These are phyloP conservation scores for Zygoascus ofunaensis DNA, from an alignment of 805 yeast genomes.

Conservation along the genomic window DNA sequence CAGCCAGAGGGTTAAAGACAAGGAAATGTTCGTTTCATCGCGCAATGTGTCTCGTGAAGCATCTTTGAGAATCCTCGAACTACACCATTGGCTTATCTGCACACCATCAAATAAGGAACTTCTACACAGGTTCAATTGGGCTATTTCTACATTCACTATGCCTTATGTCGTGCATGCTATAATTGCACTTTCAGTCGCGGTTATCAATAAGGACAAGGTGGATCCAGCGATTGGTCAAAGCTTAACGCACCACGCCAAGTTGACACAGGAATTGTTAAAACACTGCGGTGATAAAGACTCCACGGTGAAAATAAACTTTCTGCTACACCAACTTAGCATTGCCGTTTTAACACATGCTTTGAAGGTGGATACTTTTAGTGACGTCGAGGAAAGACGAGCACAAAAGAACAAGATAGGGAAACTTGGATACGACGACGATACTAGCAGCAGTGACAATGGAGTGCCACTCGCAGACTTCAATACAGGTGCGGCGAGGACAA, in stretches of 20 bases:
- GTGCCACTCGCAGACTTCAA: too few species aligned
- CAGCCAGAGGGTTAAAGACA: constrained; percentile 5
- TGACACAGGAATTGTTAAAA: neutral
- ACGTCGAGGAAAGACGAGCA: neutral
- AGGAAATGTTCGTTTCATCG: constrained; percentile 8
- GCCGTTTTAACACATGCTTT: neutral
- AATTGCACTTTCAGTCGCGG: constrained; percentile 2
- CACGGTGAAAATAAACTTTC: neutral
- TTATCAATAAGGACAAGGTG: constrained; percentile 11
- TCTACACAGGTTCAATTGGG: constrained; percentile 11
- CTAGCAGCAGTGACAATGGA: neutral
- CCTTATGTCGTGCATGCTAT: constrained; percentile 16
- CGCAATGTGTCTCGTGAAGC: constrained; percentile 13
- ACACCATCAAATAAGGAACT: constrained; percentile 7
- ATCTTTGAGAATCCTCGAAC: constrained; percentile 12
- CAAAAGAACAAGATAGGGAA: neutral
- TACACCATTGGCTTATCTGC: constrained; percentile 15
- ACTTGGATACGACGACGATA: neutral
- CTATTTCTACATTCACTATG: constrained; percentile 7
- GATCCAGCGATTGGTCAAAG: constrained; percentile 2
- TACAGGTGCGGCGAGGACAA: too few species aligned
- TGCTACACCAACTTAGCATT: neutral
- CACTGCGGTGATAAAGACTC: neutral
- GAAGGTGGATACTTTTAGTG: neutral
- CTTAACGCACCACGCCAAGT: neutral